Conservation (phyloP, 2,329 filamentous ascomycete genomes). For the Talaromyces amestolkiae region DNA sequence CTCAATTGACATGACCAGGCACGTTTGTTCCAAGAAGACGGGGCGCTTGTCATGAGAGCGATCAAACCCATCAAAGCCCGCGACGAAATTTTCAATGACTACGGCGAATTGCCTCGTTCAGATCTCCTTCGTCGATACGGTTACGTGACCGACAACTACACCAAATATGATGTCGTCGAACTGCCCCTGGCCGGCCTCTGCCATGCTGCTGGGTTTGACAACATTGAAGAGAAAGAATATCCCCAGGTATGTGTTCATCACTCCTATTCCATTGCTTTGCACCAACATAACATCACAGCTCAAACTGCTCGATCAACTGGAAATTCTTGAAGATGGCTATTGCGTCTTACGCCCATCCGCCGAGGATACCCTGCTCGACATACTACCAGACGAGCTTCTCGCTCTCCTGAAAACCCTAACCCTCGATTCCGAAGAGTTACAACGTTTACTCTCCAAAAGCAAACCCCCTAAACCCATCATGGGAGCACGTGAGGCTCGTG, state of each 20-base stretch:
- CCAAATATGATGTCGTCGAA: conserved; percentile 79
- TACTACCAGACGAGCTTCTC: conserved; percentile 41
- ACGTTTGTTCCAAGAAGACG: conserved; percentile 60
- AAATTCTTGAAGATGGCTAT: conserved; percentile 70
- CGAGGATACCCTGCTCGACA: conserved; percentile 30
- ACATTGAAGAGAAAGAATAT: conserved; percentile 15
- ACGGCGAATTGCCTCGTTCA: conserved; percentile 77
- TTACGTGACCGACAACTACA: conserved; percentile 76
- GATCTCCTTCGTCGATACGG: conserved; percentile 83
- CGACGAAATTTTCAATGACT: conserved; percentile 83
- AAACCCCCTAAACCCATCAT: conserved; percentile 38
- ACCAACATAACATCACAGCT: conserved; percentile 31
- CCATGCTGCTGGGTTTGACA: conserved; percentile 35
- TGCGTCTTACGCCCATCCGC: conserved; percentile 51
- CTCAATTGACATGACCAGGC: conserved; percentile 39
- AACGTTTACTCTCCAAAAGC: conserved; percentile 34
- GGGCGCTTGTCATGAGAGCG: conserved; percentile 66
- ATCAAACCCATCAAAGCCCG: conserved; percentile 66
- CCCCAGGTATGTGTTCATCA: conserved; percentile 6
- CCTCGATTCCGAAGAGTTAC: conserved; percentile 33
- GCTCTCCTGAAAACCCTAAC: conserved; percentile 37
- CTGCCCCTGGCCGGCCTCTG: conserved; percentile 63
- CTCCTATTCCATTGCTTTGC: not conserved
- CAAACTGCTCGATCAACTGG: conserved; percentile 60
- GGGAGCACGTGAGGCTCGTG: conserved; percentile 27